Conservation (phyloP, 2,329 filamentous ascomycete species). For the Gnomoniopsis smithogilvyi region DNA sequence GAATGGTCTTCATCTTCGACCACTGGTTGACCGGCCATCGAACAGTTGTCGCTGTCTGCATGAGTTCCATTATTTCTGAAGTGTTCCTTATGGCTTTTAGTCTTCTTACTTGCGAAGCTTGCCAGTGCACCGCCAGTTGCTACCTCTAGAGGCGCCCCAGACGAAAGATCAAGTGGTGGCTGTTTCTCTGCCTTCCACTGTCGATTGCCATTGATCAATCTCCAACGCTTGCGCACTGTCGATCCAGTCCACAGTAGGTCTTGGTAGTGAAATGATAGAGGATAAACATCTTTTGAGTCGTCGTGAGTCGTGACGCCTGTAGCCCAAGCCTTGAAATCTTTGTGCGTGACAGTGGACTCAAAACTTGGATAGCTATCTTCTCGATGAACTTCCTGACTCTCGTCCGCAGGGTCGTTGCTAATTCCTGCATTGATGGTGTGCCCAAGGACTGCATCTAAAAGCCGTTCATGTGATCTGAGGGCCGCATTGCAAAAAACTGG, state of each 20-base stretch:
- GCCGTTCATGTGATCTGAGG: constrained; percentile 30
- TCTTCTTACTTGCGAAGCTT: constrained; percentile 13
- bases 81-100: not conserved
- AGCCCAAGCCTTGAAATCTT: constrained; percentile 38
- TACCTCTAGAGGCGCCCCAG: constrained; percentile 21
- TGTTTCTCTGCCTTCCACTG: constrained; percentile 27
- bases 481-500: constrained; percentile 35
- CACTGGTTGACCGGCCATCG: not conserved
- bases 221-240: constrained; percentile 36
- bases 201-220: constrained; percentile 38
- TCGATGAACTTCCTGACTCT: not conserved
- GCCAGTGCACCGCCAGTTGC: constrained; percentile 20
- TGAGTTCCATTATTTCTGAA: not conserved
- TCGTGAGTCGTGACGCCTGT: constrained; percentile 39
- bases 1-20: not conserved
- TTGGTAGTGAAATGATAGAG: constrained; percentile 34
- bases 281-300: constrained; percentile 42
- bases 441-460: constrained; percentile 27
- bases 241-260: constrained; percentile 35
- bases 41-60: not conserved
- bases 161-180: constrained; percentile 25
- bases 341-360: constrained; percentile 23
- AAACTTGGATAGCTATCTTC: not conserved
- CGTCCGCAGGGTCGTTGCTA: not conserved
- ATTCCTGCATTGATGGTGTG: not conserved